Evolutionary conservation across 2,329 filamentous ascomycete species (phyloP).

Genomic region (Venturia nashicola): DNA sequence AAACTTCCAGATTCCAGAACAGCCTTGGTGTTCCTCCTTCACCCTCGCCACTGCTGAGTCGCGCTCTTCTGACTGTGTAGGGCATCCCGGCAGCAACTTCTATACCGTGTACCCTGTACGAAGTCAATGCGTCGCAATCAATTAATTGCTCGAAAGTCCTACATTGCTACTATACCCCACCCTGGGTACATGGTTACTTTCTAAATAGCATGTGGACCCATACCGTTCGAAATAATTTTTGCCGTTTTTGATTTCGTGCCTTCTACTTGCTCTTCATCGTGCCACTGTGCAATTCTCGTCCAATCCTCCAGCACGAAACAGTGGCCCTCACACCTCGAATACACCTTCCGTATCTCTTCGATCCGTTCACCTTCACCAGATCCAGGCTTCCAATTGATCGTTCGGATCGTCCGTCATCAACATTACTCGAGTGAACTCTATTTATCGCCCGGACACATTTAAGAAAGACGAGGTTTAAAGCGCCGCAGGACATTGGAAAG

Average conservation of each 20-base stretch:
- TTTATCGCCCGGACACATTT: background rate
- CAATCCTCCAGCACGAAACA: background rate
- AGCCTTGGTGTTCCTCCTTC: background rate
- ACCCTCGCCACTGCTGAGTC: background rate
- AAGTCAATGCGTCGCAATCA: constrained; percentile 1
- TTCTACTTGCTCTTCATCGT: background rate
- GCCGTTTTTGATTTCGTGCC: background rate
- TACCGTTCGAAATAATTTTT: background rate
- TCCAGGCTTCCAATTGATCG: background rate
- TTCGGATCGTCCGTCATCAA: background rate
- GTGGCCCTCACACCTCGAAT: background rate
- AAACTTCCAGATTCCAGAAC: background rate
- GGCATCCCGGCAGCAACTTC: background rate
- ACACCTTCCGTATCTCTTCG: background rate
- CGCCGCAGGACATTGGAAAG: background rate
- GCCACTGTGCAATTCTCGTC: background rate
- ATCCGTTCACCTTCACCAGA: background rate
- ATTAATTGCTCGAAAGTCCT: background rate
- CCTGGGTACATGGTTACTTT: background rate
- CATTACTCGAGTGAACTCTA: background rate
- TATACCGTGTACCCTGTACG: background rate
- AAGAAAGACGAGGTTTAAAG: background rate
- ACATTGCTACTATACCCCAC: constrained; percentile 3
- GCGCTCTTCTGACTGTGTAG: background rate
- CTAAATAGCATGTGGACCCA: background rate